These are phyloP conservation scores for Leccinum proliferum DNA, from an alignment of 1,284 basidiomycete genomes.

Conservation along the genomic window DNA sequence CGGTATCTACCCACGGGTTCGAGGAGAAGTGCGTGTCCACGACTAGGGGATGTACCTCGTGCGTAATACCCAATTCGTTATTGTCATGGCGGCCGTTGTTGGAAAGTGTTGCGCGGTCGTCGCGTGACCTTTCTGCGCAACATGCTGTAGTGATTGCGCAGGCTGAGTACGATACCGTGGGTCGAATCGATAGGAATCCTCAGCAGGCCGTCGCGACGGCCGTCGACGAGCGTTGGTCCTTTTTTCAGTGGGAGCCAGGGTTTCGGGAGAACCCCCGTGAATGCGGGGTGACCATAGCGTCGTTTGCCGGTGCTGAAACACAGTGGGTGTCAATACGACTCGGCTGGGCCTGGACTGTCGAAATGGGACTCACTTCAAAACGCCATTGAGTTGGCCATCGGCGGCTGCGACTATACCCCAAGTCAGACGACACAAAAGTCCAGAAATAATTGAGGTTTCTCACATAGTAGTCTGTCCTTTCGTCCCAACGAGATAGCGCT, in stretches of 20 bases:
- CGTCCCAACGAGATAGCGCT: conserved; percentile 38
- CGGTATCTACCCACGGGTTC: conserved; percentile 54
- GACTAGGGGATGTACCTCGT: conserved; percentile 12
- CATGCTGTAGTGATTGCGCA: conserved; percentile 61
- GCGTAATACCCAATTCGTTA: conserved; percentile 1
- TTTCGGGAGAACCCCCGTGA: conserved; percentile 82
- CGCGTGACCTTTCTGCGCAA: conserved; percentile 34
- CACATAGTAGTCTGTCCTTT: conserved; percentile 90
- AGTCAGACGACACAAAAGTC: conserved; percentile 6
- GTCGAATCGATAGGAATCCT: conserved; percentile 36
- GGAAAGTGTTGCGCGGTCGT: conserved; percentile 6
- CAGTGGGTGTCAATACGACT: not conserved
- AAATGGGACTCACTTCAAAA: conserved; percentile 67
- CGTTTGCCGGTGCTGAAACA: conserved; percentile 70
- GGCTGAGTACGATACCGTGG: conserved; percentile 69
- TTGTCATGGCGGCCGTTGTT: conserved; percentile 14
- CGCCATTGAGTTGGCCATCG: conserved; percentile 87
- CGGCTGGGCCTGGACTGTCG: not conserved
- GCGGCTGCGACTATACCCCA: conserved; percentile 73
- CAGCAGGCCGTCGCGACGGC: conserved; percentile 31
- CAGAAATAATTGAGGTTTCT: conserved; percentile 17
- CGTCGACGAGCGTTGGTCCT: conserved; percentile 64
- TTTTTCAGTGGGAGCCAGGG: conserved; percentile 90
- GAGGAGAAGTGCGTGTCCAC: conserved; percentile 17
- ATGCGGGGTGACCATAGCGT: conserved; percentile 87